phyloP scores from a whole-genome alignment of 78 protist species.

The slime mould (Dictyostelium discoideum) region DNA sequence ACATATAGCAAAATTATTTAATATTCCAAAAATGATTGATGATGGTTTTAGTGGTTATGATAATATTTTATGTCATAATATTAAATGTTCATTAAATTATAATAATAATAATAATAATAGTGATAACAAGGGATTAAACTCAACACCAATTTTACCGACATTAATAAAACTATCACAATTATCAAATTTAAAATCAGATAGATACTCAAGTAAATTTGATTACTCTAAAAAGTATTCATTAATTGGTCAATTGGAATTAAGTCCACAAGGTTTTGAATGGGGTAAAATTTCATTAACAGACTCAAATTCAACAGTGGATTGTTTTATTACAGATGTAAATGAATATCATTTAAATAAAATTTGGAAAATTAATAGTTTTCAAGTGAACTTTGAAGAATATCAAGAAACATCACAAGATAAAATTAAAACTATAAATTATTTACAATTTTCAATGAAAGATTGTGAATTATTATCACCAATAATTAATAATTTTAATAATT shows the following conservation, averaged over 20 bases:
- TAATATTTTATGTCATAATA: background rate
- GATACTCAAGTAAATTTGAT: background rate
- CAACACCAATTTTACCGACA: constrained; percentile 4
- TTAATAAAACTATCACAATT: constrained; percentile 2
- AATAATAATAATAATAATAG: background rate
- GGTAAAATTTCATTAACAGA: constrained; percentile 34
- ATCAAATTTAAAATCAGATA: background rate
- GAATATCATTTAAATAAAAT: constrained; percentile 58
- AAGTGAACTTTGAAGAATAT: constrained; percentile 6
- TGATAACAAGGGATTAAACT: background rate
- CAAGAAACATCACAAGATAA: background rate
- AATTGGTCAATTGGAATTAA: constrained; percentile 21
- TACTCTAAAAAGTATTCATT: background rate
- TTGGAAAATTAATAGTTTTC: constrained; percentile 48
- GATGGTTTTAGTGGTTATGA: background rate
- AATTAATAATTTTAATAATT: background rate
- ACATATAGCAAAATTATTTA: constrained; percentile 31
- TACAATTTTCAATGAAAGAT: constrained; percentile 59
- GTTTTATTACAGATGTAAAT: constrained; percentile 1
- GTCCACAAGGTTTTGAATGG: constrained; percentile 50
- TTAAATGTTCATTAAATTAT: background rate
- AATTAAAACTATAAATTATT: background rate
- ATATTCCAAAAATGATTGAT: background rate
- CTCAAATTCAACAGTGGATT: background rate
- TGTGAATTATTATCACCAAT: constrained; percentile 31